phyloP scores from a whole-genome alignment of 2,329 filamentous ascomycete species.

The Zasmidium angulare region DNA sequence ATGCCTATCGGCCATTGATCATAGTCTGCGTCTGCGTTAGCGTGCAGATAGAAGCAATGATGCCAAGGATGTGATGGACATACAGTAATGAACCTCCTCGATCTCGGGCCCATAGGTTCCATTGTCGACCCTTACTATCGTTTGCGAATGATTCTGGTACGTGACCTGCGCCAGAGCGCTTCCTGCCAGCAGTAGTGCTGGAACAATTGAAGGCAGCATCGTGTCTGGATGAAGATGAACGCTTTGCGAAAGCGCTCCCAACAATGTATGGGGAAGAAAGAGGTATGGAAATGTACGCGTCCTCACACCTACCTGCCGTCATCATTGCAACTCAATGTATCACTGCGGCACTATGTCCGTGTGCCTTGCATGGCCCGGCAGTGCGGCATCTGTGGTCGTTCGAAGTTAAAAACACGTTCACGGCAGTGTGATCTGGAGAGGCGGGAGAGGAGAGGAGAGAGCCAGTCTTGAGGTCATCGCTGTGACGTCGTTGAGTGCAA shows the following conservation, averaged over 20 bases:
- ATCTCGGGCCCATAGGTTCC: constrained; percentile 49
- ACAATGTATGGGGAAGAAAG: too few species aligned
- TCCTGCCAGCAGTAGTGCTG: constrained; percentile 14
- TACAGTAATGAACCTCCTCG: constrained; percentile 51
- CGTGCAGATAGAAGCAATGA: not conserved
- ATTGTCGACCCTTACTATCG: constrained; percentile 45
- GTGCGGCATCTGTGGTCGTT: too few species aligned
- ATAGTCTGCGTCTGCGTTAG: constrained; percentile 29
- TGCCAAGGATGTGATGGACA: constrained; percentile 12
- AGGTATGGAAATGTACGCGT: too few species aligned
- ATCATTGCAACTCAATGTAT: too few species aligned
- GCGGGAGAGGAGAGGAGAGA: too few species aligned
- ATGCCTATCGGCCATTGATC: constrained; percentile 50
- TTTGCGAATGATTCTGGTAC: constrained; percentile 31
- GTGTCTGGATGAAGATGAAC: not conserved
- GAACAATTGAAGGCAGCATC: constrained; percentile 1
- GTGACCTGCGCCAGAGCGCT: constrained; percentile 23
- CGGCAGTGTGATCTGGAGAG: too few species aligned
- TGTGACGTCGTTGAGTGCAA: too few species aligned
- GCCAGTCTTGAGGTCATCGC: too few species aligned
- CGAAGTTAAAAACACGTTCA: too few species aligned
- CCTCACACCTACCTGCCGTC: too few species aligned
- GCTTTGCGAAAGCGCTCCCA: not conserved
- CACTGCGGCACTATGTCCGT: too few species aligned
- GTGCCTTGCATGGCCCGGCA: too few species aligned